Percentiles rank a stretch among this genome's conserved stretches.
These are phyloP conservation scores for Grosmannia penicillata DNA, from an alignment of 2,329 filamentous ascomycete species.

Conservation along the genomic window DNA sequence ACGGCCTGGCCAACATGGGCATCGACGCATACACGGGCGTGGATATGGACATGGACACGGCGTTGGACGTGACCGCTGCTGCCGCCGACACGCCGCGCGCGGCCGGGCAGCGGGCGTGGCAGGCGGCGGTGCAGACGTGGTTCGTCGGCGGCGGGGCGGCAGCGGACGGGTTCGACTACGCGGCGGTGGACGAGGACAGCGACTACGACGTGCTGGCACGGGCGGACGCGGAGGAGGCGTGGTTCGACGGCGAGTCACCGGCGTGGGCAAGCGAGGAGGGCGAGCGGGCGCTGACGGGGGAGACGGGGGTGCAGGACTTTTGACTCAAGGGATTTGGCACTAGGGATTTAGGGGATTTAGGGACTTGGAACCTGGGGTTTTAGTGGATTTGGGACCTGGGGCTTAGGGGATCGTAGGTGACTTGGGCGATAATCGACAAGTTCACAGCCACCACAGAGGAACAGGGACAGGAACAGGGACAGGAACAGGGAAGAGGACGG, in stretches of 20 bases:
- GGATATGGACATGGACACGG: conserved; percentile 13
- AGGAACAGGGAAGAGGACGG: no score
- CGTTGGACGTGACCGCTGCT: no score
- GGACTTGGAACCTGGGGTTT: no score
- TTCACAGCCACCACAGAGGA: no score
- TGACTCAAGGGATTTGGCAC: conserved; percentile 24
- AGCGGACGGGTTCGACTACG: conserved; percentile 70
- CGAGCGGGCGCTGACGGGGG: conserved; percentile 27
- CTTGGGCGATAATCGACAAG: no score
- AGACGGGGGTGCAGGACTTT: conserved; percentile 62
- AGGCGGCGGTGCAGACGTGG: conserved; percentile 53
- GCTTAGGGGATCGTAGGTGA: no score
- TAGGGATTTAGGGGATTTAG: no score
- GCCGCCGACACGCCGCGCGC: conserved; percentile 45
- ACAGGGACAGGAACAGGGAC: no score
- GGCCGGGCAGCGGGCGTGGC: conserved; percentile 55
- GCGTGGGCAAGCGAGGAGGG: conserved; percentile 37
- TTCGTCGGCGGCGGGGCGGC: conserved; percentile 51
- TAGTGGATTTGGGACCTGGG: no score
- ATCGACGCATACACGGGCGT: no score
- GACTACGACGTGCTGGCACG: conserved; percentile 50
- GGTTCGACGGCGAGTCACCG: conserved; percentile 68
- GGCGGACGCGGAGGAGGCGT: conserved; percentile 54
- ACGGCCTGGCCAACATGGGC: no score
- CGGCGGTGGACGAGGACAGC: conserved; percentile 52